Base-by-base conservation (phyloP, 2,329 filamentous ascomycete species). In the Immersiporthe knoxdaviesiana region DNA sequence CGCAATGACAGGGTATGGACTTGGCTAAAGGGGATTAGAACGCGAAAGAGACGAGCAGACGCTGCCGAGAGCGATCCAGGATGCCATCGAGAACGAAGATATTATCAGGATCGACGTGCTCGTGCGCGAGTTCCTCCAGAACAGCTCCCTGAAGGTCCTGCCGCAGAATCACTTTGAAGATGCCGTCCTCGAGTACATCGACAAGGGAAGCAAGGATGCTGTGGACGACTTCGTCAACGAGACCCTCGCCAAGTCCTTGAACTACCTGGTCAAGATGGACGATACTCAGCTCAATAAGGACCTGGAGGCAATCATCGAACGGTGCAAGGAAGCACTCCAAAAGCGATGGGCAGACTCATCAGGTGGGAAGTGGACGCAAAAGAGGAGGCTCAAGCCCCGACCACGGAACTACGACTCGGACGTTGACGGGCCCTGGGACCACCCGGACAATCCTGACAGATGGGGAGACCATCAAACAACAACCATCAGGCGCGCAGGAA, bases 111-210 rank as follows among this genome's bases (percentile, higher is more conserved):
- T 99, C 5, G 93, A 97, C 72, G 91, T 91, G 72, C 85, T 99
- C 0, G 95, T 99, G 0, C 87, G 91, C 63, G 94, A 98, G 73
- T 97, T 94, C 74, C 86, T 99, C 2, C 88, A 88, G 0, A 92
- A 92, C 0, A 94, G 98, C 75, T 94, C 93, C 0, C 87, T 99
- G 41, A 97, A 94, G 69, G 96, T 99, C 63, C 85, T 99, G 0
- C 96, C 96, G 0, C 93, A 97, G 75, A 96, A 94, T 39, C 92
- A 91, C 0, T 97, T 99, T 76, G 92, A 94, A 21, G 94, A 98
- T 76, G 96, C 96, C 0, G 93, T 99, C 6, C 91, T 90, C 61
- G 92, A 97, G 71, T 99, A 96, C 75, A 93, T 99, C 35, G 90
- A 94, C 77, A 98, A 98, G 74, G 93, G 97, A 73, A 96, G 99